Evolutionary conservation across 2,329 filamentous ascomycete species (phyloP), one percentile per base, ranked within the genome.

Genomic region (Albophoma yamanashiensis): DNA sequence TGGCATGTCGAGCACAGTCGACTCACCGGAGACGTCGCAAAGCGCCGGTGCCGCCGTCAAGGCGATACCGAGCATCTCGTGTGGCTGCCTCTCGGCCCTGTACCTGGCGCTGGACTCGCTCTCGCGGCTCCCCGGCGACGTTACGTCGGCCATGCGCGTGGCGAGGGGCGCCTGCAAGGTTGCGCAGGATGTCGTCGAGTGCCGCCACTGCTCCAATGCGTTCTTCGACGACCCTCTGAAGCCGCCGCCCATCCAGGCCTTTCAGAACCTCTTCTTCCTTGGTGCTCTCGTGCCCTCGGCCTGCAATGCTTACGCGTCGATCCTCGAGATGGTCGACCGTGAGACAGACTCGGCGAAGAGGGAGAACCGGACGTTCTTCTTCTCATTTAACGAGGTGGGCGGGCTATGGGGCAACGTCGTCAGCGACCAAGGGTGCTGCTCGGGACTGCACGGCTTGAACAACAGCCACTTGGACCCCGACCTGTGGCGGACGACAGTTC

Each of bases 201-300:
- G 84, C 66, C 67, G 73, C 1, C 64, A 70, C 20, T 87, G 84
- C 71, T 78, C 76, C 57, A 70, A 74, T 31, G 69, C 73, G 40
- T 59, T 74, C 39, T 55, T 75, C 20, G 66, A 73, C 9, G 73
- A 78, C 7, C 64, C 70, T 1, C 64, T 64, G 34, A 63, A 70
- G 38, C 68, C 72, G 1, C 72, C 75, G 1, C 74, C 77, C 27
- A 76, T 84, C 57, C 78, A 81, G 58, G 65, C 75, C 38, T 81
- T 83, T 62, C 84, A 86, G 67, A 85, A 78, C 66, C 74, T 80
- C 57, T 85, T 86, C 82, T 75, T 84, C 58, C 73, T 87, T 4
- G 81, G 78, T 8, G 79, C 82, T 2, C 75, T 87, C 38, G 72
- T 87, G 4, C 82, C 83, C 1, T 80, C 81, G 11, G 77, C 83